phyloP scores from a whole-genome alignment of 352 stramenopile species.

The Pythium rhizo-oryzae region DNA sequence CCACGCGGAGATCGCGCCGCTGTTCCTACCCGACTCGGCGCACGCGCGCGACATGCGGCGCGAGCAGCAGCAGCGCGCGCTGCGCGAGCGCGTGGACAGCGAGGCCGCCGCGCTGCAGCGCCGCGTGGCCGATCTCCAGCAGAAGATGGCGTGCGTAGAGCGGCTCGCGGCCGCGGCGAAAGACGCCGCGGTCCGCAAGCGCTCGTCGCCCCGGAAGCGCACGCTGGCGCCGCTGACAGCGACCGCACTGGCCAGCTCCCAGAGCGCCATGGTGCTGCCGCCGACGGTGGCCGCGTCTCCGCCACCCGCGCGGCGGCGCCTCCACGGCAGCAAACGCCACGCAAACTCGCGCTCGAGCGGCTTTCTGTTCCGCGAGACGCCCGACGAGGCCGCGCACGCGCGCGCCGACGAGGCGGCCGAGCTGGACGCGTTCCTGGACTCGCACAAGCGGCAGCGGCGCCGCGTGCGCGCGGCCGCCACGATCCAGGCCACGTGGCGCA shows the following conservation, averaged over 20 bases:
- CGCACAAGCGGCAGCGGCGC: conserved; percentile 34
- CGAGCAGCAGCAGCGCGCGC: conserved; percentile 23
- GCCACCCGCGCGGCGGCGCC: not conserved
- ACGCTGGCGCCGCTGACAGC: not conserved
- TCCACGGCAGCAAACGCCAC: not conserved
- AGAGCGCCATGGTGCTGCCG: conserved; percentile 13
- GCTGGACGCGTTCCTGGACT: conserved; percentile 36
- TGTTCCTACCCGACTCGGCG: conserved; percentile 32
- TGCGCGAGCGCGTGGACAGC: conserved; percentile 1
- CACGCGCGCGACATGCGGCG: conserved; percentile 23
- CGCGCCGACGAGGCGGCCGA: conserved; percentile 18
- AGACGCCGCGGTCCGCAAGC: too few relatives aligned
- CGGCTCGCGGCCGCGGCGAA: not conserved
- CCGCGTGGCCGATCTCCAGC: conserved; percentile 22
- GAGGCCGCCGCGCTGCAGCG: conserved; percentile 19
- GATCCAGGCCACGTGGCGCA: conserved; percentile 65
- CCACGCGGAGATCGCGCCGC: conserved; percentile 41
- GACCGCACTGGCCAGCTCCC: not conserved
- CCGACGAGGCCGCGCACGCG: conserved; percentile 24
- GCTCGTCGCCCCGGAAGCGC: not conserved
- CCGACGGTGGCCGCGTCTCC: not conserved
- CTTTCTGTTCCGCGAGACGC: conserved; percentile 26
- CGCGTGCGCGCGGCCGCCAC: conserved; percentile 33
- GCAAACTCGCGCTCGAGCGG: conserved; percentile 1
- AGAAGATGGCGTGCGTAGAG: conserved; percentile 28